These are phyloP conservation scores for Nymphaea thermarum DNA, from an alignment of 164 flowering plant genomes.

Conservation along the genomic window DNA sequence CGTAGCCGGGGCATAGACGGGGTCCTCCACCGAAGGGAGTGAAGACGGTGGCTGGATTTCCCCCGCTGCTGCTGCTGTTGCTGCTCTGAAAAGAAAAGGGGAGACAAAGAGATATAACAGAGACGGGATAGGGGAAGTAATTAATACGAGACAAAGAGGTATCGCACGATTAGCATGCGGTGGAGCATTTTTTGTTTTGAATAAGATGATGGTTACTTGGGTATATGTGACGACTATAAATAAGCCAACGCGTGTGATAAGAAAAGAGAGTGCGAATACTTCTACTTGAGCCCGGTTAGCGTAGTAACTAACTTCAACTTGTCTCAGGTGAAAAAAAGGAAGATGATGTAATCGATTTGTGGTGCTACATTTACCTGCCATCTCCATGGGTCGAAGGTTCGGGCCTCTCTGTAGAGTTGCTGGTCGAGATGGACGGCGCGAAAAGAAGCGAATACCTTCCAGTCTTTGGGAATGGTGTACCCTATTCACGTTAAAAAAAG, in stretches of 20 bases:
- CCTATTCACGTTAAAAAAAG: conserved; percentile 21
- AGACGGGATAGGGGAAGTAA: no score
- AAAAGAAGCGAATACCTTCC: conserved; percentile 83
- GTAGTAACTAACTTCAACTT: no score
- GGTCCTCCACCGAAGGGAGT: conserved; percentile 95
- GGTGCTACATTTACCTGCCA: conserved; percentile 55
- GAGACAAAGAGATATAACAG: no score
- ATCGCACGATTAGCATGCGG: no score
- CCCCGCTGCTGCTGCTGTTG: background rate
- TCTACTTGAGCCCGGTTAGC: no score
- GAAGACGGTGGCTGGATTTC: conserved; percentile 15
- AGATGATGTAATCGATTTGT: background rate
- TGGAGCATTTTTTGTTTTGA: no score
- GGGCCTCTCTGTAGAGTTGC: conserved; percentile 72
- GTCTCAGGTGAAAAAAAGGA: background rate
- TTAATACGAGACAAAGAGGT: no score
- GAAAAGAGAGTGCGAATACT: no score
- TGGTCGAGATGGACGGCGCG: conserved; percentile 82
- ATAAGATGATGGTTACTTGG: no score
- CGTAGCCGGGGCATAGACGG: conserved; percentile 86
- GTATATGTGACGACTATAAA: no score
- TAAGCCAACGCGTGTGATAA: no score
- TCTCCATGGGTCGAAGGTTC: conserved; percentile 92
- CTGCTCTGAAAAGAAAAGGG: no score
- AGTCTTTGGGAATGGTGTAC: conserved; percentile 85